Percentiles rank a stretch among this genome's conserved stretches.
Conservation (phyloP, 495 filamentous ascomycete genomes). For the Poronia punctata region DNA sequence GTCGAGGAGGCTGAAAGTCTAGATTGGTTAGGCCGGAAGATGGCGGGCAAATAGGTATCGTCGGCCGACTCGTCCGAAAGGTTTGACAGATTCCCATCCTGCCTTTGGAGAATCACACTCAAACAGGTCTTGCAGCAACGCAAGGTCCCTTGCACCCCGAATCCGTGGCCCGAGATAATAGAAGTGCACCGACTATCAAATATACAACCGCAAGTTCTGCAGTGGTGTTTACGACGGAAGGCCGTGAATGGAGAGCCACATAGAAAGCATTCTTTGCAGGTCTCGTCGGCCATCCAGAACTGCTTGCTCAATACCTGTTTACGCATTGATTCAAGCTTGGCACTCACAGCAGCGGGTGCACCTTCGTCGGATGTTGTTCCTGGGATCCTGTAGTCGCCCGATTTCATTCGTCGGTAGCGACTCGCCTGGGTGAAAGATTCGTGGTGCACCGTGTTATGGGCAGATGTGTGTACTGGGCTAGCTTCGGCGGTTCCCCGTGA, state of each 20-base stretch:
- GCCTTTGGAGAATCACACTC: constrained; percentile 79
- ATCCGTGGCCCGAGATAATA: constrained; percentile 73
- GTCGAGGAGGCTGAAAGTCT: constrained; percentile 24
- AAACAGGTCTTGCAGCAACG: constrained; percentile 95
- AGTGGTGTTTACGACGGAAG: constrained; percentile 95
- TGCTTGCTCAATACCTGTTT: constrained; percentile 85
- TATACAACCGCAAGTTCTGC: constrained; percentile 88
- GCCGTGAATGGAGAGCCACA: constrained; percentile 87
- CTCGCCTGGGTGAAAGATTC: constrained; percentile 42
- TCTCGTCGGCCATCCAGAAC: constrained; percentile 99
- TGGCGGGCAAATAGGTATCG: constrained; percentile 48
- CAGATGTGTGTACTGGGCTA: constrained; percentile 47
- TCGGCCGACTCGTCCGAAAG: constrained; percentile 77
- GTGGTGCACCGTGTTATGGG: constrained; percentile 47
- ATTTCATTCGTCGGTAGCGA: constrained; percentile 33
- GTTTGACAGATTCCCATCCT: constrained; percentile 69
- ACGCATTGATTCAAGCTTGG: constrained; percentile 59
- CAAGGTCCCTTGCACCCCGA: constrained; percentile 80
- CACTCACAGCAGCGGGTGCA: constrained; percentile 52
- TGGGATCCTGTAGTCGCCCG: constrained; percentile 42
- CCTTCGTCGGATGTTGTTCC: constrained; percentile 49
- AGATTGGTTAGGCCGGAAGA: constrained; percentile 45
- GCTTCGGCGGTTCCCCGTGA: constrained; percentile 46
- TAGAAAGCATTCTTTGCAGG: constrained; percentile 93
- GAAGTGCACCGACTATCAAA: constrained; percentile 96